Evolutionary conservation across 176 grass and related monocot species (phyloP).

Genomic region (Calamus simplicifolius): DNA sequence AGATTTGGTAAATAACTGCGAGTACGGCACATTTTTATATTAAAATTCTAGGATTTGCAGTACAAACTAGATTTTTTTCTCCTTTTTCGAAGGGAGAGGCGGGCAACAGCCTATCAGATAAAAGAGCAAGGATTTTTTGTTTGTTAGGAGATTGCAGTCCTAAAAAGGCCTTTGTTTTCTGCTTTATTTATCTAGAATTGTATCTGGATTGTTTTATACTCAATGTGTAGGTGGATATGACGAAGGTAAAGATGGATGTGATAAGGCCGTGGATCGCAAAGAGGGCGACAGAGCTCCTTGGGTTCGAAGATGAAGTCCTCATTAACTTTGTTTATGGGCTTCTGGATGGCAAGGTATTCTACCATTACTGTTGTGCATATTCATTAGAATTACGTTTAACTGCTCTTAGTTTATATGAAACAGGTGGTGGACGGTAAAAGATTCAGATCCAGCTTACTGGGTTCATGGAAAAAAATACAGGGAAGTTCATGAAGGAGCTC

Average conservation of each 20-base stretch:
- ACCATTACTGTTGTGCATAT: no score
- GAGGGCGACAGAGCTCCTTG: constrained; percentile 81
- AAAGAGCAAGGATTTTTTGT: no score
- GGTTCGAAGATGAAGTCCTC: constrained; percentile 94
- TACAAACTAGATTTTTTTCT: no score
- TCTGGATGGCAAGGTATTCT: constrained; percentile 59
- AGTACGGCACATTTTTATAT: no score
- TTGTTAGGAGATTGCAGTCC: no score
- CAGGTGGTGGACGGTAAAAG: constrained; percentile 83
- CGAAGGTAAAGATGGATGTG: constrained; percentile 95
- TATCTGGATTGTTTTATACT: no score
- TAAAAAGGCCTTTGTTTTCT: not conserved
- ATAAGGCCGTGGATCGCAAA: constrained; percentile 95
- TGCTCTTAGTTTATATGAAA: constrained; percentile 6
- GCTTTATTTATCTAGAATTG: not conserved
- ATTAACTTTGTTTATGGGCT: constrained; percentile 98
- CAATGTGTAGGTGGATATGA: constrained; percentile 57
- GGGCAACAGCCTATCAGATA: no score
- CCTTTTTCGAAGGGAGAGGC: no score
- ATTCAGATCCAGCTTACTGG: constrained; percentile 95
- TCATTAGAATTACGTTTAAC: no score
- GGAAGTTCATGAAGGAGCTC: constrained; percentile 96
- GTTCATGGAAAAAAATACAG: constrained; percentile 97
- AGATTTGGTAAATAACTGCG: no score
- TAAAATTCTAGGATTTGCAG: no score